These are phyloP conservation scores for Periconia macrospinosa DNA, from an alignment of 2,329 filamentous ascomycete genomes.

Conservation along the genomic window DNA sequence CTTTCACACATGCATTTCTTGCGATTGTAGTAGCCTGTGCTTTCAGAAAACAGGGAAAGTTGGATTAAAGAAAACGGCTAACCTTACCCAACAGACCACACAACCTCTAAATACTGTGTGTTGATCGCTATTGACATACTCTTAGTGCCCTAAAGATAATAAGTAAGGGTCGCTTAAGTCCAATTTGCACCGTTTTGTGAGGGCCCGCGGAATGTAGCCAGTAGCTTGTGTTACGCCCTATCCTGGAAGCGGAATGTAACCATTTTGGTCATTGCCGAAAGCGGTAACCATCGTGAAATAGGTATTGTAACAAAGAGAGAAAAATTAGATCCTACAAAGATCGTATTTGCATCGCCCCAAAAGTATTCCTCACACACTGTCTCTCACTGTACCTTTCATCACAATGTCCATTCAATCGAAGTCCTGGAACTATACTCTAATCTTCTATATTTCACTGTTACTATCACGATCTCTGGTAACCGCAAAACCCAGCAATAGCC, in stretches of 20 bases:
- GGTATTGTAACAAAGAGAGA: neutral
- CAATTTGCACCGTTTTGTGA: neutral
- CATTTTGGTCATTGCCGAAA: conserved; percentile 3
- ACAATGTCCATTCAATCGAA: neutral
- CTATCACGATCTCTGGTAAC: neutral
- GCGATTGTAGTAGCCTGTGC: too few relatives aligned
- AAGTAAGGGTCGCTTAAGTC: too few relatives aligned
- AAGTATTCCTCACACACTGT: too few relatives aligned
- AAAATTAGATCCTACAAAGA: neutral
- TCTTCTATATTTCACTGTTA: neutral
- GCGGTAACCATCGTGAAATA: conserved; percentile 5
- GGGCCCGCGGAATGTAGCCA: neutral
- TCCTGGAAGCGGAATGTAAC: conserved; percentile 1
- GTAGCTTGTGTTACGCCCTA: neutral
- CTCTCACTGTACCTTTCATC: too few relatives aligned
- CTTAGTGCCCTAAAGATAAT: too few relatives aligned
- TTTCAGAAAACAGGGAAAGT: too few relatives aligned
- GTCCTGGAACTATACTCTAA: neutral
- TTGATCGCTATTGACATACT: too few relatives aligned
- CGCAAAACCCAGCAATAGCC: neutral
- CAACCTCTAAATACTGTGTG: too few relatives aligned
- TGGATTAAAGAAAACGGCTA: too few relatives aligned
- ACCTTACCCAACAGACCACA: too few relatives aligned
- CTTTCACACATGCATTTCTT: too few relatives aligned
- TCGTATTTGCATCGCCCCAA: neutral